phyloP scores from a whole-genome alignment of 2,329 filamentous ascomycete genomes.

The Graphilbum fragrans region DNA sequence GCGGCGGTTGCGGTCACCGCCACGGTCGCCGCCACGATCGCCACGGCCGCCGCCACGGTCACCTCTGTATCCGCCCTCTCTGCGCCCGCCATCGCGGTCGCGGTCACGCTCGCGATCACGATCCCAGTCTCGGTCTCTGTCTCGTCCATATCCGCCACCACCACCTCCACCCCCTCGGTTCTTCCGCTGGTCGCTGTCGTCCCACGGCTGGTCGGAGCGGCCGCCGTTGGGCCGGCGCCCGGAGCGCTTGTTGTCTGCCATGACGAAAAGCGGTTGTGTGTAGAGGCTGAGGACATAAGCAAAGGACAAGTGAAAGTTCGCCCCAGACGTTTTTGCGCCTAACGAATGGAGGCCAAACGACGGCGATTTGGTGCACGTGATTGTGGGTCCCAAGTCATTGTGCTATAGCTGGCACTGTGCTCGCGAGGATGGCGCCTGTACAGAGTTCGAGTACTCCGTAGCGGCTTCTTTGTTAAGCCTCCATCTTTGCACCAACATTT shows the following conservation, averaged over 20 bases:
- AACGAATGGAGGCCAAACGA: too few species aligned
- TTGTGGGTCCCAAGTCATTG: too few species aligned
- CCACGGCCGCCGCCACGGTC: not conserved
- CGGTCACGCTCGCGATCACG: conserved; percentile 4
- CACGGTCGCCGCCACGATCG: conserved; percentile 1
- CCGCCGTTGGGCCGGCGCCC: not conserved
- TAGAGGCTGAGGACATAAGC: too few species aligned
- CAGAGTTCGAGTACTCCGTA: too few species aligned
- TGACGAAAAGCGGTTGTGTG: not conserved
- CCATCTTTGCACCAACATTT: too few species aligned
- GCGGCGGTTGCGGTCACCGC: conserved; percentile 5
- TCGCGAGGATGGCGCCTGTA: too few species aligned
- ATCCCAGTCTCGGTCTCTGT: conserved; percentile 2
- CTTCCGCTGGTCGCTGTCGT: not conserved
- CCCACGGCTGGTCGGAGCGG: conserved; percentile 1
- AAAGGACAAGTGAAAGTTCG: too few species aligned
- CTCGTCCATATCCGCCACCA: conserved; percentile 1
- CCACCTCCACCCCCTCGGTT: not conserved
- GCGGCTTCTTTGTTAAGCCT: too few species aligned
- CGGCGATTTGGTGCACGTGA: too few species aligned
- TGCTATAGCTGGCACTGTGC: too few species aligned
- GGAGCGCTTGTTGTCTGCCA: not conserved
- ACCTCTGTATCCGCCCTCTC: too few species aligned
- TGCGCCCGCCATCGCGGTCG: conserved; percentile 1
- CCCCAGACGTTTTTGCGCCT: too few species aligned